Conservation (phyloP, 129 eudicot genomes). For the Logfia minima region DNA sequence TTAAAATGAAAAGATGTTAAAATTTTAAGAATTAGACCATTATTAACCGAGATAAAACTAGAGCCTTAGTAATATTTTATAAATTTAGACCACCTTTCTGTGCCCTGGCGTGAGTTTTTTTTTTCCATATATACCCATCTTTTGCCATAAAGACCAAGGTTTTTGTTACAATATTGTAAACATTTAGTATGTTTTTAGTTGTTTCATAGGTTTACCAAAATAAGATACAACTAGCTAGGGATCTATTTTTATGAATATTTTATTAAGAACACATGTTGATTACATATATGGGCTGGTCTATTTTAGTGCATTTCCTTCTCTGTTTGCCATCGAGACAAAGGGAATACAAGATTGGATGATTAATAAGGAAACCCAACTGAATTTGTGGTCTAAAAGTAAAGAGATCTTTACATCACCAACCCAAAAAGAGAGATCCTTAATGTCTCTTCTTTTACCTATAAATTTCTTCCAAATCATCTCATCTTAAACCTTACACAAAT, state of each 20-base stretch:
- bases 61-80: no score
- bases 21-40: no score
- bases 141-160: background rate
- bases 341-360: conserved; percentile 40
- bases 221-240: conserved; percentile 13
- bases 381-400: conserved; percentile 51
- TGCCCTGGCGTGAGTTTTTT: no score
- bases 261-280: background rate
- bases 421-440: conserved; percentile 28
- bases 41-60: no score
- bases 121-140: no score
- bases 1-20: no score
- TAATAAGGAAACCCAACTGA: conserved; percentile 35
- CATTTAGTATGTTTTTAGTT: background rate
- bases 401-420: conserved; percentile 32
- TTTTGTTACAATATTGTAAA: background rate
- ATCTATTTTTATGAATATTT: background rate
- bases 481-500: background rate
- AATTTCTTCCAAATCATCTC: conserved; percentile 18
- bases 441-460: conserved; percentile 19
- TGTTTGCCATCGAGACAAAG: conserved; percentile 30
- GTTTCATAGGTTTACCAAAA: conserved; percentile 13
- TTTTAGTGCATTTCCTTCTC: conserved; percentile 34
- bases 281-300: conserved; percentile 5
- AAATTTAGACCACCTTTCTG: no score